Base-by-base conservation (phyloP, 257 asterid species). In the Cynanchum wilfordii region DNA sequence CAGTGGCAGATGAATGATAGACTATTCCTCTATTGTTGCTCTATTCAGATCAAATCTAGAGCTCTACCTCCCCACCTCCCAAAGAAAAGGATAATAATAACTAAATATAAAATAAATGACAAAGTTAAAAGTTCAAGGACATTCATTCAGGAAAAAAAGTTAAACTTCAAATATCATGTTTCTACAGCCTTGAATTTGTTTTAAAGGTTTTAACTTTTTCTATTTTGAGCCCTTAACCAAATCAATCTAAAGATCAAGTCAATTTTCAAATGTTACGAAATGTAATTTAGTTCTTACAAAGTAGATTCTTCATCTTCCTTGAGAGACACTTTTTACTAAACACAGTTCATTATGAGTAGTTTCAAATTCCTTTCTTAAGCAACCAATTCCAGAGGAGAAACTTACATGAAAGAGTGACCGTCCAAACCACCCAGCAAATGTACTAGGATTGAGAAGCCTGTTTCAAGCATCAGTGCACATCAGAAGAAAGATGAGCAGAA, bases 341-440 rank as follows among this genome's bases (percentile, higher is more conserved):
- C 50, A 40, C 27, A 36, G 69, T 64, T 36, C 69, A 33, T 44
- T 0, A 19, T 16, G 7, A 4, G 10, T 3, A 36, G 47, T 63
- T 63, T 36, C 47, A 63, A 33, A 38, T 36, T 64, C 16, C 24
- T 27, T 50, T 16, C 47, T 68, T 29, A 68, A 3, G 40, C 51
- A 19, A 27, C 13, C n/a, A 77, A 25, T 68, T 64, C 50, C 52
- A 69, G 75, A 57, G 57, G 57, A 73, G 76, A 66, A 73, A 83
- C 99, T 92, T 78, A 95, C 99, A 77, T 95, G 99, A 82, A 90
- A 95, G 83, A 95, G 98, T 74, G 99, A 88, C 59, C 99, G 89
- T 75, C 99, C 99, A 83, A 95, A 95, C 99, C 99, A 95, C 81
- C 99, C 99, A 72, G 98, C 99, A 80, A 95, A 95, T 42, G 99